Evolutionary conservation across 495 filamentous ascomycete genomes (phyloP).

Genomic region (Elasticomyces elasticus): DNA sequence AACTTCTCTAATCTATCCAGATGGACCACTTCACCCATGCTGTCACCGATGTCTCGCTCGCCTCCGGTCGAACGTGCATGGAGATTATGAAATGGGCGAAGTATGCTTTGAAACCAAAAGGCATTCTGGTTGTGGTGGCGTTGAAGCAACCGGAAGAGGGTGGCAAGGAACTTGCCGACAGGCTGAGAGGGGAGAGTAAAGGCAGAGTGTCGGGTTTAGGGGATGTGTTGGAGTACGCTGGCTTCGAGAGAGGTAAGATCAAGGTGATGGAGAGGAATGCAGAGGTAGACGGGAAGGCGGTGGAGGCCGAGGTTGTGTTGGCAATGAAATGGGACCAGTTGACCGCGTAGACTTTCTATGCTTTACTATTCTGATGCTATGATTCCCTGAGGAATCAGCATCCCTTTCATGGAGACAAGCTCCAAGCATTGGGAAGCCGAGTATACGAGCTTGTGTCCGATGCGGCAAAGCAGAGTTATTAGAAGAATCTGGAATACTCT

Average conservation of each 20-base stretch:
- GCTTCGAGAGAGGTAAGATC: constrained; percentile 20
- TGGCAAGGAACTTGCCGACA: constrained; percentile 5
- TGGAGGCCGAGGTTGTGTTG: constrained; percentile 17
- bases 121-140: constrained; percentile 9
- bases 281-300: constrained; percentile 8
- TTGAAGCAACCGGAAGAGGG: constrained; percentile 6
- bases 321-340: constrained; percentile 22
- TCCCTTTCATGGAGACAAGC: no score
- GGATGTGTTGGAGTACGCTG: constrained; percentile 21
- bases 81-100: constrained; percentile 14
- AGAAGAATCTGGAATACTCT: background rate
- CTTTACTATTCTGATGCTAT: background rate
- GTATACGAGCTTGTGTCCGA: no score
- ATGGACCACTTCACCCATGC: constrained; percentile 20
- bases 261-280: constrained; percentile 4
- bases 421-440: no score
- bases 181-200: constrained; percentile 9
- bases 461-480: no score
- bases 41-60: constrained; percentile 6
- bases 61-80: constrained; percentile 10
- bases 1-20: no score
- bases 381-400: no score
- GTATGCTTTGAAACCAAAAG: constrained; percentile 17
- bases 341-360: constrained; percentile 6
- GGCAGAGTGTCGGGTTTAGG: constrained; percentile 5